Base-by-base conservation (phyloP, 768 basidiomycete genomes). In the Dentipellis fragilis region DNA sequence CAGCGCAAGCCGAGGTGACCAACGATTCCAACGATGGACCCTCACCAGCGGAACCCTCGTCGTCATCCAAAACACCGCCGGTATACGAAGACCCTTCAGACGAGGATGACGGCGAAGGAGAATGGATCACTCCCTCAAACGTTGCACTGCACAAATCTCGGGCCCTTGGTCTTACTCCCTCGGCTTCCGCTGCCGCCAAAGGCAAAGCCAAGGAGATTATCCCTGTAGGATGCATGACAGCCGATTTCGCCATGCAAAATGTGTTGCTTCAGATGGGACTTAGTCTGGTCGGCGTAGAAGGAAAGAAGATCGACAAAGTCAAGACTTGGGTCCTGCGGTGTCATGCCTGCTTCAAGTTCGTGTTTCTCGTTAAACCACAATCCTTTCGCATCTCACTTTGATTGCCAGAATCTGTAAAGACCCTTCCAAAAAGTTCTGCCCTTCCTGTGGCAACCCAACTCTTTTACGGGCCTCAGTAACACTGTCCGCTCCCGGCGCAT, bases 201-300 rank as follows among this genome's bases (percentile, higher is more conserved):
- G 54, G 57, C 63, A 71, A 56, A 69, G 68, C 50, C 65, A 64
- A 58, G 65, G 63, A 63, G 67, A 73, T 42, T 68, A 75, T 95
- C 48, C 76, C 75, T 52, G 83, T 80, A 5, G 96, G 93, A 16
- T 96, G 94, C 67, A 93, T 98, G 89, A 98, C 96, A 9, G 90
- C 90, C 19, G 96, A 99, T 79, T 98, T 93, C 68, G 96, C 96
- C 16, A 96, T 99, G 85, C 96, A 99, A 71, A 99, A 99, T 64
- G 91, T 98, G 19, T 71, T 95, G 59, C 70, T 99, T 51, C 94
- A 96, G 68, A 93, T 98, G 89, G 89, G 89, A 0, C 71, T 99
- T 59, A 88, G 85, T 58, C 76, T 98, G 29, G 84, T 99, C 10
- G 85, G 93, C 9, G 80, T 89, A 7, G 92, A 93, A 59, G 96